These are phyloP conservation scores for Puccinia triticina DNA, from an alignment of 1,284 basidiomycete genomes.

Conservation along the genomic window DNA sequence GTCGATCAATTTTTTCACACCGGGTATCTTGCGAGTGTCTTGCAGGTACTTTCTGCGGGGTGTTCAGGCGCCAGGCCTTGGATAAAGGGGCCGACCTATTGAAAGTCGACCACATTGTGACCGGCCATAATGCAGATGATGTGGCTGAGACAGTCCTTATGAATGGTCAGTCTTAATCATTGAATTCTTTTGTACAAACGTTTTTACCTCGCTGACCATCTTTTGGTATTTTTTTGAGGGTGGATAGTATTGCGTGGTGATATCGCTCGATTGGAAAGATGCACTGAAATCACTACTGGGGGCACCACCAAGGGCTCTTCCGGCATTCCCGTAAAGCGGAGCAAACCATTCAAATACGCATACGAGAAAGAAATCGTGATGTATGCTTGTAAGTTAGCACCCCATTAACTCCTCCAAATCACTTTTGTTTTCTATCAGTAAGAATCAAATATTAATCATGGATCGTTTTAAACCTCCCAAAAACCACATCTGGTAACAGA, in stretches of 20 bases:
- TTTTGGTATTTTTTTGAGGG: slow-evolving; percentile 2
- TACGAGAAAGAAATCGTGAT: slow-evolving; percentile 99
- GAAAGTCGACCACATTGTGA: slow-evolving; percentile 95
- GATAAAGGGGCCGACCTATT: slow-evolving; percentile 89
- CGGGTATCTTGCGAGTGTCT: neutral
- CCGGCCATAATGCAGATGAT: slow-evolving; percentile 98
- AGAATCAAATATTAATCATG: neutral
- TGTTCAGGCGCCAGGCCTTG: slow-evolving; percentile 92
- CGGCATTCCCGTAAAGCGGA: slow-evolving; percentile 93
- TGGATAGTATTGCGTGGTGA: slow-evolving; percentile 89
- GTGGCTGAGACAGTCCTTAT: slow-evolving; percentile 98
- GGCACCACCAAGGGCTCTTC: slow-evolving; percentile 61
- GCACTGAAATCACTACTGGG: slow-evolving; percentile 89
- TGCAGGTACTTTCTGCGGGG: slow-evolving; percentile 86
- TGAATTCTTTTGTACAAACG: neutral
- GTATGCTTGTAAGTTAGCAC: slow-evolving; percentile 61
- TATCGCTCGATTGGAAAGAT: slow-evolving; percentile 87
- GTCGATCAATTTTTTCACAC: neutral
- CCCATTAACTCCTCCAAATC: neutral
- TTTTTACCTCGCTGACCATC: neutral
- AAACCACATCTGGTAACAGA: slow-evolving; percentile 45
- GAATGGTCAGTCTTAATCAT: slow-evolving; percentile 72
- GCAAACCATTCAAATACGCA: slow-evolving; percentile 96
- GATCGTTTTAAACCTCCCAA: neutral
- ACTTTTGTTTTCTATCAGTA: neutral